phyloP scores from a whole-genome alignment of 2,329 filamentous ascomycete species.

The Elsinoe necatrix region DNA sequence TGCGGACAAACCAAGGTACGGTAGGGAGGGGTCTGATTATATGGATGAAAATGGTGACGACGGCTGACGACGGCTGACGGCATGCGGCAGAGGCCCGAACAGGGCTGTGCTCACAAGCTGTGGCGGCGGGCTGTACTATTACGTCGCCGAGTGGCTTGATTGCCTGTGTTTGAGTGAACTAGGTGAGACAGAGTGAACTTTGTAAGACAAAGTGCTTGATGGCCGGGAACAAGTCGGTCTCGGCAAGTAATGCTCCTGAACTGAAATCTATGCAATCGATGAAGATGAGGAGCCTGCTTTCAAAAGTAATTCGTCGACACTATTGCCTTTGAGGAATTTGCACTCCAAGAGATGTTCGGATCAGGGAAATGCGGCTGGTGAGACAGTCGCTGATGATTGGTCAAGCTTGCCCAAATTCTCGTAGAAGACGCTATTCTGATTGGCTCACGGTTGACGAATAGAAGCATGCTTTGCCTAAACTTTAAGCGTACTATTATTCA shows the following conservation, averaged over 20 bases:
- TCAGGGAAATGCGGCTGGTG: not conserved
- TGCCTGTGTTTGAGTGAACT: not conserved
- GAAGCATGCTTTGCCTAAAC: not conserved
- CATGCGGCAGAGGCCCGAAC: not conserved
- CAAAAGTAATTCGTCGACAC: not conserved
- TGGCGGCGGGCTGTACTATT: conserved; percentile 9
- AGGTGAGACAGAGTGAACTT: not conserved
- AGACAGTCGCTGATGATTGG: not conserved
- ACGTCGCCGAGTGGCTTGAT: conserved; percentile 14
- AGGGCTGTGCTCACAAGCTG: conserved; percentile 1
- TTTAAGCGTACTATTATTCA: not conserved
- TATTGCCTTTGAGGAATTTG: not conserved
- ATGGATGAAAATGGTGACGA: conserved; percentile 6
- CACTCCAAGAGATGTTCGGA: not conserved
- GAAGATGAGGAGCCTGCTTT: not conserved
- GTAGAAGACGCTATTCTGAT: not conserved
- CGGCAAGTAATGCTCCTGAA: not conserved
- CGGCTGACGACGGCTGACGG: conserved; percentile 12
- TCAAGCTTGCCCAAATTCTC: not conserved
- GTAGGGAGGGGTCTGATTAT: conserved; percentile 3
- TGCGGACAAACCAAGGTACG: not conserved
- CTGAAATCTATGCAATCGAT: not conserved
- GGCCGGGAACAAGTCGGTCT: not conserved
- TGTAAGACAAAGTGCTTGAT: not conserved
- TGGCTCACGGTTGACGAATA: not conserved